Percentiles rank a stretch among this genome's conserved stretches.
Conservation (phyloP, 2,329 filamentous ascomycete genomes). For the Monosporascus sp. region DNA sequence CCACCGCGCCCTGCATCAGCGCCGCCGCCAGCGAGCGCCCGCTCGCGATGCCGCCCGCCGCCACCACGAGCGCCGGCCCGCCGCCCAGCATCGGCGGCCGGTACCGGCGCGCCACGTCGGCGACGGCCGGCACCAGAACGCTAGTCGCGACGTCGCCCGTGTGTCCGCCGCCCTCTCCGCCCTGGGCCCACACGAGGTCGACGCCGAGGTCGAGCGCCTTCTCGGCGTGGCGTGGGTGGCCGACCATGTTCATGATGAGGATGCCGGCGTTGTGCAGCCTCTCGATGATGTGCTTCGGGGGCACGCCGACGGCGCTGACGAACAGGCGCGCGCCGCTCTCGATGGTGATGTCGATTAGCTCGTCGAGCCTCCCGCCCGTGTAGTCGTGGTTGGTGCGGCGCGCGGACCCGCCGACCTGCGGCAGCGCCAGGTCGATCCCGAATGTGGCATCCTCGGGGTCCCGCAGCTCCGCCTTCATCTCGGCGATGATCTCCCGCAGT, state of each 20-base stretch:
- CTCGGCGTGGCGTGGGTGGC: slow-evolving; percentile 82
- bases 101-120: slow-evolving; percentile 74
- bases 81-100: slow-evolving; percentile 65
- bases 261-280: slow-evolving; percentile 74
- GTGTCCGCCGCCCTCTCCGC: slow-evolving; percentile 89
- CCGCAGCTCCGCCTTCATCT: slow-evolving; percentile 71
- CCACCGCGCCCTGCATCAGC: slow-evolving; percentile 81
- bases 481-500: slow-evolving; percentile 74
- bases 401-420: slow-evolving; percentile 78
- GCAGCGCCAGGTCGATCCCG: slow-evolving; percentile 85
- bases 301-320: slow-evolving; percentile 83
- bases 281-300: slow-evolving; percentile 67
- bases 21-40: slow-evolving; percentile 75
- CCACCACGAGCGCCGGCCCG: slow-evolving; percentile 70
- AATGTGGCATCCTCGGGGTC: slow-evolving; percentile 73
- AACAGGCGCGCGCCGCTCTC: slow-evolving; percentile 80
- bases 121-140: slow-evolving; percentile 82
- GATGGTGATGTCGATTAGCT: slow-evolving; percentile 82
- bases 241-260: slow-evolving; percentile 95
- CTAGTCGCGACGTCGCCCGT: slow-evolving; percentile 82
- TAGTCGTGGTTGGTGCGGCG: slow-evolving; percentile 95
- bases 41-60: slow-evolving; percentile 82
- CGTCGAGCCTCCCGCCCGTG: slow-evolving; percentile 80
- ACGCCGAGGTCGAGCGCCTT: slow-evolving; percentile 85
- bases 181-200: slow-evolving; percentile 88